Conservation (phyloP, 108 stramenopile species). For the Nitzschia sp. region DNA sequence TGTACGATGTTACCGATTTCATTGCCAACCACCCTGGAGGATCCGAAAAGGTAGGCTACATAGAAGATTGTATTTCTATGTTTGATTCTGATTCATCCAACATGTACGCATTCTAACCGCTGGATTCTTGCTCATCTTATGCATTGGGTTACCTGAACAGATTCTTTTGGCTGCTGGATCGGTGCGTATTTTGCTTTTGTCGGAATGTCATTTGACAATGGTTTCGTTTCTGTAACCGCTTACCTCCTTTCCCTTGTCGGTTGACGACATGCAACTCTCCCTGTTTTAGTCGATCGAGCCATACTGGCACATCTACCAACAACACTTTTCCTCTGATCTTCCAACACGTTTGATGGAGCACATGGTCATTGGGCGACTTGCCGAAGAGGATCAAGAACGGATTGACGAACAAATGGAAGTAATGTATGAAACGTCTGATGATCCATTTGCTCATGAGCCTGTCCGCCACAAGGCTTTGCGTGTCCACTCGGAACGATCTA, state of each 20-base stretch:
- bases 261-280: not conserved
- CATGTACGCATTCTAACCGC: too few species aligned
- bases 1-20: conserved; percentile 97
- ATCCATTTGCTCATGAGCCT: conserved; percentile 80
- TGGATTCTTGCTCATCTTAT: too few species aligned
- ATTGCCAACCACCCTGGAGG: conserved; percentile 88
- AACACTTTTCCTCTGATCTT: conserved; percentile 83
- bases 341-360: conserved; percentile 77
- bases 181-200: conserved; percentile 1
- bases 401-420: conserved; percentile 76
- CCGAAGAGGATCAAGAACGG: conserved; percentile 62
- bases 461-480: conserved; percentile 50
- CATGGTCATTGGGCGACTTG: conserved; percentile 71
- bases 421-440: conserved; percentile 46
- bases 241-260: too few species aligned
- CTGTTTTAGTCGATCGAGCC: conserved; percentile 46
- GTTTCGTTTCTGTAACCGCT: too few species aligned
- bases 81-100: too few species aligned
- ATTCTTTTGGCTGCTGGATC: conserved; percentile 26
- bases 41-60: conserved; percentile 75
- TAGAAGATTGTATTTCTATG: too few species aligned
- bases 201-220: not conserved
- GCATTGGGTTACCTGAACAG: too few species aligned
- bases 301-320: conserved; percentile 72
- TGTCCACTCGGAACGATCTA: conserved; percentile 77